Base-by-base conservation (phyloP, 2,329 filamentous ascomycete genomes). In the Colletotrichum sp. region DNA sequence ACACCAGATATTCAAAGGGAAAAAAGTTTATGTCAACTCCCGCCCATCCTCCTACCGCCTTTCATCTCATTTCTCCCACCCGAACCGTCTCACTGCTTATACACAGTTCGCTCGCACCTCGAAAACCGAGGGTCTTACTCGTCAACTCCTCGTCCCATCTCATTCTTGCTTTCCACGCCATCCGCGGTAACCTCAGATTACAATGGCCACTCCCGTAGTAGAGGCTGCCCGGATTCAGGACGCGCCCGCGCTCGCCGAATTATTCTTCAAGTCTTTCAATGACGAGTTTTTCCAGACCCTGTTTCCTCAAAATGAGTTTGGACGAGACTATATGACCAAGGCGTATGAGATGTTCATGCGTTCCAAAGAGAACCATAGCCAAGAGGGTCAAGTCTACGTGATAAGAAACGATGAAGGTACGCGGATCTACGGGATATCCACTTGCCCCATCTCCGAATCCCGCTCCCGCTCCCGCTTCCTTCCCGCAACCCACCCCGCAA, bases 191-290 rank as follows among this genome's bases (percentile, higher is more conserved):
- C 18, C 30, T 21, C 32, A 26, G 16, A 8, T 21, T 30, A 9
- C 36, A 28, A 72, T 65, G 60, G 30, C 60, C 12, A 36, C 24
- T 28, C 62, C 63, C 28, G 24, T 67, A 3, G 77, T 79, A 3
- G 68, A 76, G 16, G 24, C 9, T 18, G 78, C 78, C 10, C 49
- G 12, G 32, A 28, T 64, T 5, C 59, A 60, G 26, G 78, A 79
- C 59, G 74, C 68, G 3, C 52, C 71, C 15, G 69, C 57, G 21
- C 65, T 79, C 12, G 67, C 70, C 26, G 62, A 72, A 15, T 21
- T 79, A 15, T 78, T 77, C 59, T 59, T 78, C 34, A 69, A 68
- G n/a, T 64, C 68, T 21, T 79, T 78, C 36, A 57, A 74, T 18
- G 64, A 73, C 30, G 76, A 74, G 18, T 75, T 65, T 59, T 77